Percentiles rank a stretch among this genome's conserved stretches.
Conservation (phyloP, 2,329 filamentous ascomycete species). For the Penicillium sp. region DNA sequence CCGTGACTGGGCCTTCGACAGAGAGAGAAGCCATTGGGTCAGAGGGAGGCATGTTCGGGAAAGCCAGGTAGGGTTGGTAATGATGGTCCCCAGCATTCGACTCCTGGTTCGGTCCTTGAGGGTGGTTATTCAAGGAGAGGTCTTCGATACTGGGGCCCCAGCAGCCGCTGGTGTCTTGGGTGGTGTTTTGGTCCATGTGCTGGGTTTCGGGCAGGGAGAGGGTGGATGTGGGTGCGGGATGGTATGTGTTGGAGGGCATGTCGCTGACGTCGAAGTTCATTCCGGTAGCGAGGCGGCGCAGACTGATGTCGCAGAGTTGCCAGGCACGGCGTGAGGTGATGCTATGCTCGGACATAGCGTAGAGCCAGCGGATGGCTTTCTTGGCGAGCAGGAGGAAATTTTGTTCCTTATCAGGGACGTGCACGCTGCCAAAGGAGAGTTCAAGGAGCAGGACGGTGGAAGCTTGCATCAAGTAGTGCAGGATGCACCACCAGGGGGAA, state of each 20-base stretch:
- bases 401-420: constrained; percentile 44
- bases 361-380: constrained; percentile 48
- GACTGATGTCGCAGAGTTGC: constrained; percentile 42
- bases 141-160: constrained; percentile 20
- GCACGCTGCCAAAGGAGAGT: constrained; percentile 47
- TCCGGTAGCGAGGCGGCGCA: constrained; percentile 38
- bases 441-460: constrained; percentile 50
- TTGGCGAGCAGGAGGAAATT: constrained; percentile 41
- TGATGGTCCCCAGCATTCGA: not conserved
- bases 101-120: not conserved
- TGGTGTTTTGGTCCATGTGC: not conserved
- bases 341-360: constrained; percentile 43
- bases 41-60: constrained; percentile 2
- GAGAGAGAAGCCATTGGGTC: constrained; percentile 14
- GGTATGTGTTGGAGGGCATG: constrained; percentile 31
- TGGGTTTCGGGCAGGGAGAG: constrained; percentile 3
- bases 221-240: constrained; percentile 14
- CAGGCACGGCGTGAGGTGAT: constrained; percentile 46
- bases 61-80: not conserved
- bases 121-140: not conserved
- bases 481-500: constrained; percentile 49
- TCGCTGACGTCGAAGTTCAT: constrained; percentile 41
- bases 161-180: not conserved
- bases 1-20: constrained; percentile 11
- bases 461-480: constrained; percentile 50